Base-by-base conservation (phyloP, 2,329 filamentous ascomycete species). In the Pestalotiopsis sp. region DNA sequence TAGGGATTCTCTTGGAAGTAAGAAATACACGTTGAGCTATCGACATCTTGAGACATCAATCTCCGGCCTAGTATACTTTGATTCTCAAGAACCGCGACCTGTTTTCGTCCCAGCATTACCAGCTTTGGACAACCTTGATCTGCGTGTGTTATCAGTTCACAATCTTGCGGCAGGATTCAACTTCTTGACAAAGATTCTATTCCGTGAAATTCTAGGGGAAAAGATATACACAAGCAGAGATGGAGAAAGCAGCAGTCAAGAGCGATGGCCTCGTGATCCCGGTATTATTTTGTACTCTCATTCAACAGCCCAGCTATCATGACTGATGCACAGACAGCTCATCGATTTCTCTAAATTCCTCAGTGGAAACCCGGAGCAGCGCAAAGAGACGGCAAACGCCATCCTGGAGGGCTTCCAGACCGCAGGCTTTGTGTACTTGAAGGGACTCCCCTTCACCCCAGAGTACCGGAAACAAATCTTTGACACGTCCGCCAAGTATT, bases 371-470 rank as follows among this genome's bases (percentile, higher is more conserved):
- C 82, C 87, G 0, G 75, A 84, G 11, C 83, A 92, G 73, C 92
- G 91, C 73, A 82, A 86, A 65, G 81, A 86, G 58, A 90, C 92
- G 1, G 94, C 94, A 25, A 81, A 89, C 66, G 89, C 91, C 56
- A 90, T 97, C 73, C 89, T 95, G 13, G 78, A 89, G 66, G 94
- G 93, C 57, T 97, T 98, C 83, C 92, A 94, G 75, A 91, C 88
- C 1, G 92, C 94, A 2, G 95, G 95, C 68, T 97, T 98, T 84
- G 88, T 98, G 76, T 97, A 97, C 81, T 88, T 97, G 52, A 91
- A 91, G 74, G 93, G 95, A 79, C 91, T 95, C 73, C 88, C 92
- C 56, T 91, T 97, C 70, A 81, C 90, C 0, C 75, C 87, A 3
- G 81, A 86, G 9, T 85, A 86, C 11, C 82, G 94, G 13, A 79